Evolutionary conservation across 768 basidiomycete species (phyloP).

Genomic region (Russula lepida): DNA sequence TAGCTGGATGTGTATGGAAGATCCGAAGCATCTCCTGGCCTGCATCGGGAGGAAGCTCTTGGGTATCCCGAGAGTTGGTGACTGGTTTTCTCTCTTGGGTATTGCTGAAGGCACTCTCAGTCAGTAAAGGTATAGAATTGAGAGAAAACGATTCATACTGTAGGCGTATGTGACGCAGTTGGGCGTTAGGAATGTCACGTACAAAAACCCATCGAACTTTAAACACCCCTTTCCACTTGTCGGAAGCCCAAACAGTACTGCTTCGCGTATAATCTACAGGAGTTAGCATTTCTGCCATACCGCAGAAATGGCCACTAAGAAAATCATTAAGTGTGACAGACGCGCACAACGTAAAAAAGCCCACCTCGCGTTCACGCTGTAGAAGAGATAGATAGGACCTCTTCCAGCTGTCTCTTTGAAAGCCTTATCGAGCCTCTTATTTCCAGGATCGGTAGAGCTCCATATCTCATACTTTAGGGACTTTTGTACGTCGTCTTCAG

Average conservation of each 20-base stretch:
- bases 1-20: conserved; percentile 86
- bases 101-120: conserved; percentile 50
- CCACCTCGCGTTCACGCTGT: conserved; percentile 89
- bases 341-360: not conserved
- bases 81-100: conserved; percentile 98
- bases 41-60: conserved; percentile 91
- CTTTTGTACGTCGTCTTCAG: conserved; percentile 98
- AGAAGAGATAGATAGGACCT: conserved; percentile 96
- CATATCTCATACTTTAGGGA: conserved; percentile 96
- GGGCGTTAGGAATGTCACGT: conserved; percentile 87
- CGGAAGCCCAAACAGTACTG: conserved; percentile 97
- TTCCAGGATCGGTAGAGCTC: conserved; percentile 95
- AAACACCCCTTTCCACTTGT: conserved; percentile 99
- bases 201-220: conserved; percentile 98
- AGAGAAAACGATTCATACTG: conserved; percentile 41
- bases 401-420: conserved; percentile 91
- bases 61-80: conserved; percentile 96
- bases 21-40: conserved; percentile 96
- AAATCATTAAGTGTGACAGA: not conserved
- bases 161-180: conserved; percentile 80
- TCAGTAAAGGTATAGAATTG: not conserved
- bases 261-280: conserved; percentile 91
- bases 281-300: conserved; percentile 97
- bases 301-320: conserved; percentile 88
- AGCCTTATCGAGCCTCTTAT: conserved; percentile 94